Evolutionary conservation across 2,329 filamentous ascomycete genomes (phyloP).

Genomic region (Aspergillus niger): DNA sequence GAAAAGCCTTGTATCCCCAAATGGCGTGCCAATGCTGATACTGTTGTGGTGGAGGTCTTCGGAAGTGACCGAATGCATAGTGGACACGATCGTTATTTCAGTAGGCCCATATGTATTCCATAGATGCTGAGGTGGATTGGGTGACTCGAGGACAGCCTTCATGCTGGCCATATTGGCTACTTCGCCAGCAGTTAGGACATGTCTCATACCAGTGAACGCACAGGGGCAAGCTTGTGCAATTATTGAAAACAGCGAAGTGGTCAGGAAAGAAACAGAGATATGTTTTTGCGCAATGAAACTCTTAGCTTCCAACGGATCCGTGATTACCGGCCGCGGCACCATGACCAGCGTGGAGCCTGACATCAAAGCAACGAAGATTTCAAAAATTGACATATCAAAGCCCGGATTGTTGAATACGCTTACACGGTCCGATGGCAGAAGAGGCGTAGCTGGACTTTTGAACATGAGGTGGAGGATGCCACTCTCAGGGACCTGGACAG

Average conservation of each 20-base stretch:
- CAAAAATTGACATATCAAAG: conserved; percentile 19
- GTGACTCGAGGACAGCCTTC: conserved; percentile 11
- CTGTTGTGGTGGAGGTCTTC: conserved; percentile 10
- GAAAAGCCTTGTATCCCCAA: conserved; percentile 12
- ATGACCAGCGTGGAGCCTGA: conserved; percentile 16
- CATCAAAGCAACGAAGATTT: conserved; percentile 14
- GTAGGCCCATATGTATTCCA: conserved; percentile 24
- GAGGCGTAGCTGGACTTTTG: conserved; percentile 5
- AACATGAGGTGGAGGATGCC: conserved; percentile 15
- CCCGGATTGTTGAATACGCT: conserved; percentile 18
- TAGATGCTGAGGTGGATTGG: conserved; percentile 12
- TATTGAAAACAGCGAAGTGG: conserved; percentile 12
- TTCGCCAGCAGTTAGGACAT: conserved; percentile 17
- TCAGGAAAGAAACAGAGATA: conserved; percentile 12
- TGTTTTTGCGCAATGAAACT: conserved; percentile 6
- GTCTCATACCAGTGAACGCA: conserved; percentile 9
- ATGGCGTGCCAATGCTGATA: conserved; percentile 14
- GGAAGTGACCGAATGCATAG: conserved; percentile 1
- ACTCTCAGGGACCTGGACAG: conserved; percentile 70
- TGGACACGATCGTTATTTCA: conserved; percentile 16
- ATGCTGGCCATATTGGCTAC: conserved; percentile 11
- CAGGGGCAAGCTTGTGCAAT: conserved; percentile 11
- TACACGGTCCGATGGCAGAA: conserved; percentile 17
- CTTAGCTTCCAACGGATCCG: conserved; percentile 14
- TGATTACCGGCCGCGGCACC: conserved; percentile 9